Percentiles rank a stretch among this genome's conserved stretches.
These are phyloP conservation scores for Penicillium diatomitis DNA, from an alignment of 495 filamentous ascomycete species.

Conservation along the genomic window DNA sequence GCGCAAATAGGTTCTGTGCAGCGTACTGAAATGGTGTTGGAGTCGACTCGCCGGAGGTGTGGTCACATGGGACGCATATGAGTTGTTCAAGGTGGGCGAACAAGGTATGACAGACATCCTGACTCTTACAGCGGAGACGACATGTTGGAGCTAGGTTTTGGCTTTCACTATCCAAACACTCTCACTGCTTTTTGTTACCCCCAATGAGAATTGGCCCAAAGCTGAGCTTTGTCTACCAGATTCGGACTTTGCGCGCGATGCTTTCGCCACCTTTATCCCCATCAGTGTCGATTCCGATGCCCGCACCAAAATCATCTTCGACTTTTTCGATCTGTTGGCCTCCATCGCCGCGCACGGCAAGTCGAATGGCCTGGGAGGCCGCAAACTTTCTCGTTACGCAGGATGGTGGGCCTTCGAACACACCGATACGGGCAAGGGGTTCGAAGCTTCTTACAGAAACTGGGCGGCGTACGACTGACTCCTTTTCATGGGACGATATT, in stretches of 20 bases:
- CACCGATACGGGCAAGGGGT: slow-evolving; percentile 72
- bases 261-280: slow-evolving; percentile 94
- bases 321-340: slow-evolving; percentile 91
- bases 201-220: too few relatives aligned
- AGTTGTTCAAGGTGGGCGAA: slow-evolving; percentile 91
- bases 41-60: slow-evolving; percentile 85
- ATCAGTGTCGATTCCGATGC: slow-evolving; percentile 85
- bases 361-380: slow-evolving; percentile 83
- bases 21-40: slow-evolving; percentile 98
- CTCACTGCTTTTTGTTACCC: too few relatives aligned
- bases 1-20: slow-evolving; percentile 65
- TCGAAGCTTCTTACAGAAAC: slow-evolving; percentile 84
- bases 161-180: too few relatives aligned
- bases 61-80: slow-evolving; percentile 94
- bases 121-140: slow-evolving; percentile 1
- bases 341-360: slow-evolving; percentile 79
- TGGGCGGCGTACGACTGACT: slow-evolving; percentile 53
- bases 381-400: slow-evolving; percentile 89
- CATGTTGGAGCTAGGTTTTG: not conserved
- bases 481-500: not conserved
- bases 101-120: slow-evolving; percentile 49
- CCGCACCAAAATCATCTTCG: slow-evolving; percentile 80
- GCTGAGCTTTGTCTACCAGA: slow-evolving; percentile 42
- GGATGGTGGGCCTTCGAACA: slow-evolving; percentile 99
- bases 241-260: slow-evolving; percentile 82